phyloP scores from a whole-genome alignment of 768 basidiomycete genomes.

The Cantharellus anzutake region DNA sequence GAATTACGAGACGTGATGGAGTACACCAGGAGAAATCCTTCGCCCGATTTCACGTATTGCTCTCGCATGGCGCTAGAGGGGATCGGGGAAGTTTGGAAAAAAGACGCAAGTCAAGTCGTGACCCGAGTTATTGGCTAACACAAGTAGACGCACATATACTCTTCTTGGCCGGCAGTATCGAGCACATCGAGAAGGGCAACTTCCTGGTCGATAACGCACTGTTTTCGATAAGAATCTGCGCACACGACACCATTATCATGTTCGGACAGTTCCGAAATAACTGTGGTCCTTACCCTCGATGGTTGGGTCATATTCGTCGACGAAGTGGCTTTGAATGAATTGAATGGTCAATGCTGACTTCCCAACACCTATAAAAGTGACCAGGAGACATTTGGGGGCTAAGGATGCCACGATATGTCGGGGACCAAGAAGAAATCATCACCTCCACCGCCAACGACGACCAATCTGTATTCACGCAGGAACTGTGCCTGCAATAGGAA shows the following conservation, averaged over 20 bases:
- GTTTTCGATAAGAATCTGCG: conserved; percentile 29
- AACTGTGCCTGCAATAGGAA: conserved; percentile 67
- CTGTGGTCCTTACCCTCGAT: conserved; percentile 52
- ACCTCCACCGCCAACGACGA: conserved; percentile 98
- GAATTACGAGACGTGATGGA: conserved; percentile 26
- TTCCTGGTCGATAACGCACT: conserved; percentile 27
- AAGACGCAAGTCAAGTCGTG: neutral
- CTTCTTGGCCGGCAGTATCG: conserved; percentile 32
- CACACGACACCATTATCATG: neutral
- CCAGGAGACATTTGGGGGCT: neutral
- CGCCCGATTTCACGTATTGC: conserved; percentile 29
- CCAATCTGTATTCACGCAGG: conserved; percentile 93
- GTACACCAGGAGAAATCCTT: conserved; percentile 30
- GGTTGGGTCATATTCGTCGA: conserved; percentile 86
- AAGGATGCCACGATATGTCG: neutral
- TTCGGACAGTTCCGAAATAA: neutral
- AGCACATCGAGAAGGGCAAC: conserved; percentile 26
- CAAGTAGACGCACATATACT: conserved; percentile 20
- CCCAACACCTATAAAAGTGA: conserved; percentile 30
- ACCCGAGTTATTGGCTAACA: neutral
- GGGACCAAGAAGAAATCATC: conserved; percentile 3
- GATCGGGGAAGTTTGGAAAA: neutral
- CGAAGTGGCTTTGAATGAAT: conserved; percentile 91
- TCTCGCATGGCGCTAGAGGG: conserved; percentile 25
- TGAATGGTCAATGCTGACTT: conserved; percentile 94